Percentiles rank a stretch among this genome's conserved stretches.
Conservation (phyloP, 2,329 filamentous ascomycete genomes). For the Iodosphaeria phyllophila region DNA sequence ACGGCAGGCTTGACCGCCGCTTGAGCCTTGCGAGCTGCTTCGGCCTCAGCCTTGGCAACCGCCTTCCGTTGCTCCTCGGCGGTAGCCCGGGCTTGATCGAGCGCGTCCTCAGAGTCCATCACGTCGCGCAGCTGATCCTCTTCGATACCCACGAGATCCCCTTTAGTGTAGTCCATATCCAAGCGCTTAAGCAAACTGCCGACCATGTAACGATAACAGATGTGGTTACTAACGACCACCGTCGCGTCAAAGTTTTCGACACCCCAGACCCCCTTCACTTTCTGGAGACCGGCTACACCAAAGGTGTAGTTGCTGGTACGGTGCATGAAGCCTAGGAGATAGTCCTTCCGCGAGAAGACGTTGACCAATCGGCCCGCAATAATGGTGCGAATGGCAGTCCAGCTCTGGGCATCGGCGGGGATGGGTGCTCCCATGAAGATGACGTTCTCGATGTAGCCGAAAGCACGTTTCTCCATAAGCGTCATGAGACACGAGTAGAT, state of each 20-base stretch:
- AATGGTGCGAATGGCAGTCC: conserved; percentile 60
- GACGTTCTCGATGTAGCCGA: conserved; percentile 68
- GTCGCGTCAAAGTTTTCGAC: conserved; percentile 52
- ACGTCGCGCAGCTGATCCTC: conserved; percentile 11
- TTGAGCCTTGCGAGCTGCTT: background rate
- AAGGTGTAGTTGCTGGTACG: conserved; percentile 65
- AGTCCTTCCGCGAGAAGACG: conserved; percentile 74
- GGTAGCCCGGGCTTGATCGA: conserved; percentile 5
- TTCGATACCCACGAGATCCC: conserved; percentile 13
- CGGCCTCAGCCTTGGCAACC: background rate
- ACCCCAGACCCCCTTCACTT: conserved; percentile 43
- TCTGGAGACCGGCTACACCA: conserved; percentile 70
- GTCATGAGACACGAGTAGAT: conserved; percentile 67
- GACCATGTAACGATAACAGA: conserved; percentile 49
- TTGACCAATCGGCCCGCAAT: conserved; percentile 77
- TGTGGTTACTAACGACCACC: conserved; percentile 46
- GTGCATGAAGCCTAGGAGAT: conserved; percentile 75
- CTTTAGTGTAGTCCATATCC: conserved; percentile 47
- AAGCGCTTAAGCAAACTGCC: conserved; percentile 48
- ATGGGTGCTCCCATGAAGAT: conserved; percentile 71
- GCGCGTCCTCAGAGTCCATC: conserved; percentile 9
- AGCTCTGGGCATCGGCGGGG: conserved; percentile 52
- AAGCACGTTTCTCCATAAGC: conserved; percentile 60
- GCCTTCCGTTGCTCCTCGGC: background rate
- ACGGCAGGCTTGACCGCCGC: too few species aligned